A percentile compares a stretch with the other conserved stretches of the same genome.
Evolutionary conservation across 2,329 filamentous ascomycete species (phyloP).

Genomic region (Scedosporium boydii): DNA sequence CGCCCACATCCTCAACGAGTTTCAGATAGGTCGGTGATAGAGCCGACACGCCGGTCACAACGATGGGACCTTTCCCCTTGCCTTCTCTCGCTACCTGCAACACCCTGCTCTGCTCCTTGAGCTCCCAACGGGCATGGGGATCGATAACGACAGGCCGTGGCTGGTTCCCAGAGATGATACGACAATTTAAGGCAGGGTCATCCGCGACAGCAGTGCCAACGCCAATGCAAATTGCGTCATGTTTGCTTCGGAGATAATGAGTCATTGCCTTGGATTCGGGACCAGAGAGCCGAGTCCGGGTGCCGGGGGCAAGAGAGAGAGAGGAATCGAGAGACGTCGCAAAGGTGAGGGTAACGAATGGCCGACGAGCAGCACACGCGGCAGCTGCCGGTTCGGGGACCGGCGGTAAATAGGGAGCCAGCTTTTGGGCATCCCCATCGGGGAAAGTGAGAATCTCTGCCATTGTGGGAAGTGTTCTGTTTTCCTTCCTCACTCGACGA

Average conservation of each 20-base stretch:
- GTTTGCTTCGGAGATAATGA: constrained; percentile 72
- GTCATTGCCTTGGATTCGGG: constrained; percentile 84
- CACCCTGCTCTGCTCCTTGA: constrained; percentile 52
- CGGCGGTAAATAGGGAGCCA: constrained; percentile 24
- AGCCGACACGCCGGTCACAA: constrained; percentile 45
- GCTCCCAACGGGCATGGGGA: constrained; percentile 63
- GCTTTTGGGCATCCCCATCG: constrained; percentile 15
- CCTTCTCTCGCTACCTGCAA: constrained; percentile 54
- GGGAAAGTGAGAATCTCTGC: neutral
- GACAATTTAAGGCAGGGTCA: constrained; percentile 77
- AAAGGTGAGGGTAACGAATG: constrained; percentile 74
- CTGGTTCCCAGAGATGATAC: constrained; percentile 57
- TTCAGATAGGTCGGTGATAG: constrained; percentile 32
- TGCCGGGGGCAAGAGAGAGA: constrained; percentile 65
- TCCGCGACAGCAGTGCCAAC: constrained; percentile 78
- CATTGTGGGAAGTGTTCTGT: neutral
- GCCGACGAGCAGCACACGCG: constrained; percentile 13
- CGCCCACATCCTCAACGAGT: constrained; percentile 39
- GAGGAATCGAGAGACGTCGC: constrained; percentile 82
- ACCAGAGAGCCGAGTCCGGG: constrained; percentile 77
- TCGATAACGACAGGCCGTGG: constrained; percentile 79
- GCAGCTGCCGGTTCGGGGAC: neutral
- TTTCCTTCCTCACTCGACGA: too few relatives aligned
- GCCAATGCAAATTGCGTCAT: constrained; percentile 79
- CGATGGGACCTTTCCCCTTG: constrained; percentile 62